These are phyloP conservation scores for Ascochyta pisi DNA, from an alignment of 2,329 filamentous ascomycete species.

Conservation along the genomic window DNA sequence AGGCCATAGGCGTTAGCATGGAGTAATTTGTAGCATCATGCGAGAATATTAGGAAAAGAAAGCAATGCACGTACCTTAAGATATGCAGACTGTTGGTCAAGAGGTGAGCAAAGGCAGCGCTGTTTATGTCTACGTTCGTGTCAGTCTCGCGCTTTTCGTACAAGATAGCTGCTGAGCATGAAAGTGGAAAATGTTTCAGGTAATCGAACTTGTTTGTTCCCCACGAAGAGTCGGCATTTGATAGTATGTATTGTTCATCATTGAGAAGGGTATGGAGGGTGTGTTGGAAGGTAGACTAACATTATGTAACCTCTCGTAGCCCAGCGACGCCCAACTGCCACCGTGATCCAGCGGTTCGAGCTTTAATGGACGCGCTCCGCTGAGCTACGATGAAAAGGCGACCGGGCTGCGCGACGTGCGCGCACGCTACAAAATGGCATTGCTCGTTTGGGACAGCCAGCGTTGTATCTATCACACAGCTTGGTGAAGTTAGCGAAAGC, in stretches of 20 bases:
- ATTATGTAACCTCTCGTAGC: slow-evolving; percentile 20
- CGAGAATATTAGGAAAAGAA: slow-evolving; percentile 12
- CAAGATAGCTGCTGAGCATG: background rate
- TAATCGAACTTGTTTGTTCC: slow-evolving; percentile 51
- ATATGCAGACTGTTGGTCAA: background rate
- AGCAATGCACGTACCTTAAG: slow-evolving; percentile 20
- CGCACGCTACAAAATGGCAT: background rate
- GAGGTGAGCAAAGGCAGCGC: background rate
- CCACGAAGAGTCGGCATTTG: slow-evolving; percentile 49
- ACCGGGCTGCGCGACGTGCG: slow-evolving; percentile 5
- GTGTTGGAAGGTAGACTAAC: slow-evolving; percentile 24
- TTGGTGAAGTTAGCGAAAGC: slow-evolving; percentile 29
- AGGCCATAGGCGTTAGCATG: slow-evolving; percentile 50
- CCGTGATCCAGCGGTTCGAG: slow-evolving; percentile 5
- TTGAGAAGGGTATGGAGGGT: slow-evolving; percentile 20
- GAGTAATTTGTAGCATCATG: slow-evolving; percentile 47
- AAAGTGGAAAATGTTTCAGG: slow-evolving; percentile 32
- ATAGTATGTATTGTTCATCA: slow-evolving; percentile 51
- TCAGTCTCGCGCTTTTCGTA: slow-evolving; percentile 18
- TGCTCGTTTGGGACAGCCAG: background rate
- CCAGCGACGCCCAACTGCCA: slow-evolving; percentile 19
- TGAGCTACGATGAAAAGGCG: slow-evolving; percentile 14
- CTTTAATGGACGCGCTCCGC: slow-evolving; percentile 1
- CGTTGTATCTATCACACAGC: slow-evolving; percentile 10
- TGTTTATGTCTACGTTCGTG: slow-evolving; percentile 15